Conservation (phyloP, 129 eudicot species). For the Lactuca sativa region DNA sequence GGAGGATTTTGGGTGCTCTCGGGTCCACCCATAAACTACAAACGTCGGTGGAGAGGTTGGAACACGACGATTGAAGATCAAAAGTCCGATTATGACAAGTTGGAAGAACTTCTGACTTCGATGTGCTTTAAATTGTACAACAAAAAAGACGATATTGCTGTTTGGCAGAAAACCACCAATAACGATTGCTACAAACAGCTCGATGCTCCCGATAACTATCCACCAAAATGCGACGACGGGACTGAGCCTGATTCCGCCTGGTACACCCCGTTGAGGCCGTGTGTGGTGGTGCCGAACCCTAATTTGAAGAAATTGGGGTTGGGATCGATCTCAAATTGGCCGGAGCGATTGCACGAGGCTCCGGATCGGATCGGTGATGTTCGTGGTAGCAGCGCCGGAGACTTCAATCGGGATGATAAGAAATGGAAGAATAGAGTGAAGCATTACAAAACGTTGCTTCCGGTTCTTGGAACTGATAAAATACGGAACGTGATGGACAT, state of each 20-base stretch:
- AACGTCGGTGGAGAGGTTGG: conserved; percentile 93
- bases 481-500: conserved; percentile 93
- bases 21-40: conserved; percentile 91
- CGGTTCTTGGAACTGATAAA: conserved; percentile 77
- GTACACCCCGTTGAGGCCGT: conserved; percentile 94
- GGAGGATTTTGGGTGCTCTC: conserved; percentile 99
- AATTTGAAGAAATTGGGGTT: conserved; percentile 51
- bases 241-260: conserved; percentile 97
- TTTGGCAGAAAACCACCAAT: conserved; percentile 87
- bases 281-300: conserved; percentile 75
- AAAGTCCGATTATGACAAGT: conserved; percentile 73
- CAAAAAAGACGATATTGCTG: conserved; percentile 91
- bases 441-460: conserved; percentile 80
- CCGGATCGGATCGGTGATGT: conserved; percentile 77
- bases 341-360: conserved; percentile 60
- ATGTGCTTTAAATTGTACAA: conserved; percentile 85
- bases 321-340: conserved; percentile 71
- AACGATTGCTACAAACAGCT: conserved; percentile 80
- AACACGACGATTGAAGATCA: conserved; percentile 85
- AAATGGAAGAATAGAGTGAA: conserved; percentile 72
- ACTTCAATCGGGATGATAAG: conserved; percentile 65
- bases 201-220: conserved; percentile 69
- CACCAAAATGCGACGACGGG: conserved; percentile 88
- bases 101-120: conserved; percentile 67
- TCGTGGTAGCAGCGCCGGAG: conserved; percentile 83